phyloP scores from a whole-genome alignment of 768 basidiomycete genomes.

The Suillus alpinus region DNA sequence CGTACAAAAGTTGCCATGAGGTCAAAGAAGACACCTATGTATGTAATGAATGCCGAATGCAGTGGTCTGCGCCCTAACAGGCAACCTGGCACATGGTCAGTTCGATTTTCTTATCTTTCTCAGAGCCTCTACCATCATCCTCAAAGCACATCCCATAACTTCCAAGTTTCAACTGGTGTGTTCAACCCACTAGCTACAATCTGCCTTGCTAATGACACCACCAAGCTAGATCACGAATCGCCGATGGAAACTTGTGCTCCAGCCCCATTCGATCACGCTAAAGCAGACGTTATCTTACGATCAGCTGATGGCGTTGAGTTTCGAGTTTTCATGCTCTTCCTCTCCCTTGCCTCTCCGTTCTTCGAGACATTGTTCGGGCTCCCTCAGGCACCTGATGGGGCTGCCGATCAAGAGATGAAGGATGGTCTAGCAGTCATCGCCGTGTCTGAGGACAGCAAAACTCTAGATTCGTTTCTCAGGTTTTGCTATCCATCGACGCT shows the following conservation, averaged over 20 bases:
- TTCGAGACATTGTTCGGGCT: slow-evolving; percentile 28
- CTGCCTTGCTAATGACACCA: not conserved
- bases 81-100: not conserved
- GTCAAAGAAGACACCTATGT: not conserved
- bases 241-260: not conserved
- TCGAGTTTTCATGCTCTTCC: slow-evolving; percentile 24
- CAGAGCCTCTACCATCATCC: not conserved
- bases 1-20: not conserved
- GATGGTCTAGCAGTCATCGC: slow-evolving; percentile 10
- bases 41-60: not conserved
- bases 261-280: slow-evolving; percentile 6
- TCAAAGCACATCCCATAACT: not conserved
- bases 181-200: not conserved
- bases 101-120: not conserved
- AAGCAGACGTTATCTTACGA: slow-evolving; percentile 14
- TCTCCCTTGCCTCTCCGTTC: slow-evolving; percentile 26
- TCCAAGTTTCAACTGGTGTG: not conserved
- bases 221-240: not conserved
- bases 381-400: slow-evolving; percentile 14
- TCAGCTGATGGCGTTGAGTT: slow-evolving; percentile 24
- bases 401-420: slow-evolving; percentile 1
- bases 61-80: not conserved
- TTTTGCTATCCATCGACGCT: slow-evolving; percentile 26
- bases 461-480: slow-evolving; percentile 16
- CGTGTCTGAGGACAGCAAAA: slow-evolving; percentile 18